Conservation (phyloP, 2,329 filamentous ascomycete genomes). For the Peltaster fructicola region DNA sequence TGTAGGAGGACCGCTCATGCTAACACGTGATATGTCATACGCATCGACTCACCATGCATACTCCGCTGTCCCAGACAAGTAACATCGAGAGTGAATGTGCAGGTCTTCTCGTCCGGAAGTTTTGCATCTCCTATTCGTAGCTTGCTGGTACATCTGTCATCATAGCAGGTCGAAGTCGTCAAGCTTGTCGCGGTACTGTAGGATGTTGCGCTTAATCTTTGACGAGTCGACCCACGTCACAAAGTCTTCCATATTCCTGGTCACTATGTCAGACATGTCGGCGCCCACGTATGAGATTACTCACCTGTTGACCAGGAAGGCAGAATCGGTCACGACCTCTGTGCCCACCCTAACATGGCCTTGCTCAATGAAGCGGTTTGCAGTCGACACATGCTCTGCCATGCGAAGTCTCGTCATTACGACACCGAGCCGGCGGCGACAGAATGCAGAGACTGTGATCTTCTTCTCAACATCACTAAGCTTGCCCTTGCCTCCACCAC, state of each 20-base stretch:
- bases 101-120: neutral
- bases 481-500: constrained; percentile 44
- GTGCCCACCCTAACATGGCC: constrained; percentile 85
- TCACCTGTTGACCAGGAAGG: constrained; percentile 60
- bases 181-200: constrained; percentile 85
- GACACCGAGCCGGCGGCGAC: constrained; percentile 64
- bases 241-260: constrained; percentile 76
- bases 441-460: constrained; percentile 78
- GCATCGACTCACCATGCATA: neutral
- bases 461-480: constrained; percentile 60
- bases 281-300: neutral
- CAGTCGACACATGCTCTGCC: constrained; percentile 73
- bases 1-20: no score
- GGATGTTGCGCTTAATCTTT: constrained; percentile 92
- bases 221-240: constrained; percentile 91
- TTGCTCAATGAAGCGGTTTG: constrained; percentile 75
- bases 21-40: neutral
- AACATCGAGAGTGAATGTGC: neutral
- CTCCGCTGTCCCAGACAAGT: neutral
- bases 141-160: no score
- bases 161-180: constrained; percentile 87
- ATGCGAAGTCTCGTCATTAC: constrained; percentile 82
- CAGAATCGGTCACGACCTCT: constrained; percentile 76
- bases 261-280: constrained; percentile 2
- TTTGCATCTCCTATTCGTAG: neutral